phyloP scores from a whole-genome alignment of 78 protist species.

The Pigoraptor vietnamica region DNA sequence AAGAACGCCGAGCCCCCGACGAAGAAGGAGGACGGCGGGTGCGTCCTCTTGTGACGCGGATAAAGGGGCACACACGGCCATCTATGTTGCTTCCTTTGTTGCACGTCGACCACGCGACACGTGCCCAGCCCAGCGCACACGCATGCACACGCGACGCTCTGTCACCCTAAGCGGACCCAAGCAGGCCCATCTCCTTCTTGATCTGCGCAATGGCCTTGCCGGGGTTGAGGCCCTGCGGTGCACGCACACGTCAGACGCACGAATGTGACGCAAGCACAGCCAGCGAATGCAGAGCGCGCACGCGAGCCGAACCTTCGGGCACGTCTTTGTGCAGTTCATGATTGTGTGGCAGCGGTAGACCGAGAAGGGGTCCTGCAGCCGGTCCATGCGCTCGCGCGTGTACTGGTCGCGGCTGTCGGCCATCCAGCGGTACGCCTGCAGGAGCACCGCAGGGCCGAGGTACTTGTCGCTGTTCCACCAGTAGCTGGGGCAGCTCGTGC shows the following conservation, averaged over 20 bases:
- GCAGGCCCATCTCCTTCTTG: constrained; percentile 28
- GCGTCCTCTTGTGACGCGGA: too few species aligned
- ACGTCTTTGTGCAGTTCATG: constrained; percentile 81
- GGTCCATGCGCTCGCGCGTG: constrained; percentile 13
- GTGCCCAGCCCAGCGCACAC: too few species aligned
- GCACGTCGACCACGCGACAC: too few species aligned
- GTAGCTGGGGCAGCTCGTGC: constrained; percentile 83
- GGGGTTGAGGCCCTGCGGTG: constrained; percentile 41
- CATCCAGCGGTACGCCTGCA: constrained; percentile 64
- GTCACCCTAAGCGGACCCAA: background rate
- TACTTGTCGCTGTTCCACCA: constrained; percentile 84
- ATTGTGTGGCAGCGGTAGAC: constrained; percentile 90
- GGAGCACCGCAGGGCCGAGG: constrained; percentile 88
- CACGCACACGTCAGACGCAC: background rate
- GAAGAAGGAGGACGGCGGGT: too few species aligned
- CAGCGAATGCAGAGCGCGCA: background rate
- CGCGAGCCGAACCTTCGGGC: constrained; percentile 47
- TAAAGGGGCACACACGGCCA: too few species aligned
- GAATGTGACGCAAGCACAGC: background rate
- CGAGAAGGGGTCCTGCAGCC: constrained; percentile 14
- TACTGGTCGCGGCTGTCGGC: constrained; percentile 43
- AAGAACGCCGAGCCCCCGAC: background rate
- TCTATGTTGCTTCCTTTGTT: too few species aligned
- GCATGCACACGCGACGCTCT: too few species aligned
- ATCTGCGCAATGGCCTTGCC: constrained; percentile 54